Evolutionary conservation across 345 rosid species (phyloP).

Genomic region (Corymbia maculata): DNA sequence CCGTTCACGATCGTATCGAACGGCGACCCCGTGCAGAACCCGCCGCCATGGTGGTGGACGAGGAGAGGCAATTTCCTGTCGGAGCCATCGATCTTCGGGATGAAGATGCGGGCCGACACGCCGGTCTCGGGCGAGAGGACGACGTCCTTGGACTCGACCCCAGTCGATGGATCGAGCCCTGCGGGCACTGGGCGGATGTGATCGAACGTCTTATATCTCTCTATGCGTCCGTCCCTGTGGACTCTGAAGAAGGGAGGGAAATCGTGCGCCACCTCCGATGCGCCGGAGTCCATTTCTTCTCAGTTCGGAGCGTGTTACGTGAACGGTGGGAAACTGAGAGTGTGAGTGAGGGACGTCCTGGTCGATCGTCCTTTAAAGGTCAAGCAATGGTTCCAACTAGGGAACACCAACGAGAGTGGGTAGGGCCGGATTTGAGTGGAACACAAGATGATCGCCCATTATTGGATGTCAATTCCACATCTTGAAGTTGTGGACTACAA

Average conservation of each 20-base stretch:
- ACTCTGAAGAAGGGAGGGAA: conserved; percentile 31
- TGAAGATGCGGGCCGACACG: conserved; percentile 16
- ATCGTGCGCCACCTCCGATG: conserved; percentile 9
- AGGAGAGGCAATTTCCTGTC: conserved; percentile 26
- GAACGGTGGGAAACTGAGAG: not conserved
- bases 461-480: not conserved
- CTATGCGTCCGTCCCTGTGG: conserved; percentile 22
- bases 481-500: not conserved
- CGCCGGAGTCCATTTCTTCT: not conserved
- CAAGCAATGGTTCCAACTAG: not conserved
- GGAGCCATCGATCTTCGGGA: conserved; percentile 6
- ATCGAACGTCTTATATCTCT: not conserved
- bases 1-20: conserved; percentile 3
- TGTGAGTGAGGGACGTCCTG: not conserved
- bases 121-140: conserved; percentile 4
- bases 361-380: not conserved
- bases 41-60: conserved; percentile 52
- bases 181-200: not conserved
- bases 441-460: not conserved
- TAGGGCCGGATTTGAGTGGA: not conserved
- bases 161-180: conserved; percentile 11
- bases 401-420: not conserved
- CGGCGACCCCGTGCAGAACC: conserved; percentile 28
- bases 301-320: not conserved
- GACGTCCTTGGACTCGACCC: conserved; percentile 21